Base-by-base conservation (phyloP, 1,284 basidiomycete species). In the Sanghuangporus weigelae region DNA sequence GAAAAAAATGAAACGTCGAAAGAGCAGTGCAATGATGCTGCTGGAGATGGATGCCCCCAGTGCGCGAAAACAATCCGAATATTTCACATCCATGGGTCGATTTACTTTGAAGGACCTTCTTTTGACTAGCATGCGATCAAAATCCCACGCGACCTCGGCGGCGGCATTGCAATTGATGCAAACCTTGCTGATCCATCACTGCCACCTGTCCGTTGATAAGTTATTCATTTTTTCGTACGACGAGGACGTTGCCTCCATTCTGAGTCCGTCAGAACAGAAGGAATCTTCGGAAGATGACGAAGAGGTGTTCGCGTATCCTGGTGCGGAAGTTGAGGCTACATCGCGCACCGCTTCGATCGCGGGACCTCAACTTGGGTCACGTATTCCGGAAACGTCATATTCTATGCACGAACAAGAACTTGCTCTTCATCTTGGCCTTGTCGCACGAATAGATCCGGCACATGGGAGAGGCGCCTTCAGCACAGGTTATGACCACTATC, bases 71-170 rank as follows among this genome's bases (percentile, higher is more conserved):
- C 82, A 81, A 57, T 85, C 89, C 0, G 86, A 87, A 68, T 96
- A 96, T 74, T 92, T 93, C 73, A 93, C 89, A 3, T 87, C 92
- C 0, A 84, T 90, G 74, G 92, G 89, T 12, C 85, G 94, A 16
- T 97, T 95, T 76, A 96, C 92, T 2, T 79, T 97, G 21, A 95
- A 93, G 71, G 95, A 97, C 70, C 81, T 97, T 31, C 76, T 97
- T 4, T 71, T 93, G 54, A 84, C 92, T 56, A 95, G 93, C 70
- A 75, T 96, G 26, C 80, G 82, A 12, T 93, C 92, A 1, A 76
- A 76, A 50, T 84, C 83, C 8, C 81, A 85, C 61, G 74, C 85
- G 0, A 84, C 92, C 0, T 80, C 81, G 0, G 86, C 89, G 0
- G 85, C 93, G 7, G 90, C 93, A 2, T 76, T 96, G 46, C 90